A percentile compares a stretch with the other conserved stretches of the same genome.
These are phyloP conservation scores for Xylaria grammica DNA, from an alignment of 495 filamentous ascomycete genomes.

Conservation along the genomic window DNA sequence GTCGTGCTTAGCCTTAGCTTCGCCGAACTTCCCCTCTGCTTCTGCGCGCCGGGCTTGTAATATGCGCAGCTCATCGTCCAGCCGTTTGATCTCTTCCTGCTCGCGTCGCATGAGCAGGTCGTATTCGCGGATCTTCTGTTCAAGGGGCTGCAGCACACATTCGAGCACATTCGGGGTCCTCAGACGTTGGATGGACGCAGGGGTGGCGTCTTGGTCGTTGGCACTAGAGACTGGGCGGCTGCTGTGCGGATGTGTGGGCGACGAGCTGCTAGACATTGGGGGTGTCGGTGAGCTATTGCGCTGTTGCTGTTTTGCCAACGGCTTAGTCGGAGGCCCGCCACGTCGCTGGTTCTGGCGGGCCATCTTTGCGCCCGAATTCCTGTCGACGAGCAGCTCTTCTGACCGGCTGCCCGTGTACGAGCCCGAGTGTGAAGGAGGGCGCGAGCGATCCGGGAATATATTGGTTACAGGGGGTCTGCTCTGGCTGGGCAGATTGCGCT, in stretches of 20 bases:
- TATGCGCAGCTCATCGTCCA: constrained; percentile 34
- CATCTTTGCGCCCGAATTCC: constrained; percentile 23
- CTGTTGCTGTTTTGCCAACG: constrained; percentile 23
- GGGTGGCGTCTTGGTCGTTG: constrained; percentile 8
- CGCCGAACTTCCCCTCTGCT: constrained; percentile 35
- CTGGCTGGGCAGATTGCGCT: constrained; percentile 30
- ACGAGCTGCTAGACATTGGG: constrained; percentile 29
- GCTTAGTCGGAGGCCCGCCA: constrained; percentile 22
- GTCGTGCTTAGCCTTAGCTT: constrained; percentile 39
- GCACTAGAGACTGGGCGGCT: constrained; percentile 19
- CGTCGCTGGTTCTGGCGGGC: constrained; percentile 37
- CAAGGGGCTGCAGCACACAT: constrained; percentile 39
- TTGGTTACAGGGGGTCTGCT: constrained; percentile 36
- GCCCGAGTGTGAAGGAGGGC: constrained; percentile 24
- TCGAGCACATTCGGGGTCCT: constrained; percentile 38
- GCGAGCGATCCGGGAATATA: constrained; percentile 24
- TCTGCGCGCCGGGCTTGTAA: constrained; percentile 36
- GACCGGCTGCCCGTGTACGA: constrained; percentile 38
- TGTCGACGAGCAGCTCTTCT: constrained; percentile 36
- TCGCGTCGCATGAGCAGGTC: constrained; percentile 32
- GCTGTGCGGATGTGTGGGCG: constrained; percentile 31
- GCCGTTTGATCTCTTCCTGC: constrained; percentile 36
- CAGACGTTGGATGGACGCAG: constrained; percentile 34
- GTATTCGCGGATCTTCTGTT: constrained; percentile 38
- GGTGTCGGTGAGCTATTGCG: constrained; percentile 30